A percentile compares a stretch with the other conserved stretches of the same genome.
Evolutionary conservation across 2,329 filamentous ascomycete species (phyloP).

Genomic region (Pezicula carpinea): DNA sequence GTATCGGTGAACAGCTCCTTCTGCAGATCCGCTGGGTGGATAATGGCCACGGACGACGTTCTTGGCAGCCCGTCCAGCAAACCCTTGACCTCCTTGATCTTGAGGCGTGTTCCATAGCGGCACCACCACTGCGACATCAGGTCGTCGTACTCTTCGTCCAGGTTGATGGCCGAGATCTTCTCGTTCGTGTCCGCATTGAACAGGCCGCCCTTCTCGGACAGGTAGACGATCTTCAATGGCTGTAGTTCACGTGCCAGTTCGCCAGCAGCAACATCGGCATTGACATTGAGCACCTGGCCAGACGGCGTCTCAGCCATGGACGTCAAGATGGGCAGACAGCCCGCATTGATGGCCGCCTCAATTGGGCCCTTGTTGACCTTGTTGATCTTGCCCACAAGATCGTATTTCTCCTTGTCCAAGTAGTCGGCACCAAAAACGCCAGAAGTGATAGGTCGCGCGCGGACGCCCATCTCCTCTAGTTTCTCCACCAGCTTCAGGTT

Average conservation of each 20-base stretch:
- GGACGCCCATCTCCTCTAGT: conserved; percentile 83
- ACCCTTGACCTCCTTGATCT: conserved; percentile 97
- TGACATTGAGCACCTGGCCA: conserved; percentile 93
- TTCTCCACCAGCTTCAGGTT: conserved; percentile 90
- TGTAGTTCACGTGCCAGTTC: conserved; percentile 85
- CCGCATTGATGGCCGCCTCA: conserved; percentile 83
- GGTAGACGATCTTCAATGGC: conserved; percentile 94
- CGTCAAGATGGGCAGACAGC: conserved; percentile 88
- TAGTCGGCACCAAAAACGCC: conserved; percentile 93
- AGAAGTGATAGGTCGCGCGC: conserved; percentile 81
- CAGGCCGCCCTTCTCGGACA: conserved; percentile 96
- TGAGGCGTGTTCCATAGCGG: conserved; percentile 87
- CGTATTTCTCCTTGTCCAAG: conserved; percentile 92
- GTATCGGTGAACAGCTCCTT: conserved; percentile 97
- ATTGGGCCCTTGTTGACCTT: conserved; percentile 87
- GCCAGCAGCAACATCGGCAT: conserved; percentile 92
- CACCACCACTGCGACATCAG: conserved; percentile 95
- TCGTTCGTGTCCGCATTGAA: conserved; percentile 91
- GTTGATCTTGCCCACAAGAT: conserved; percentile 92
- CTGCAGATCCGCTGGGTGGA: conserved; percentile 91
- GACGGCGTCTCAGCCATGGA: conserved; percentile 94
- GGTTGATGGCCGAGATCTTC: conserved; percentile 95
- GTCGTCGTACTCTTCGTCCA: conserved; percentile 92
- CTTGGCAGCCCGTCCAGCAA: conserved; percentile 82
- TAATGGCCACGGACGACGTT: conserved; percentile 93